phyloP scores from a whole-genome alignment of 202 grass and related monocot genomes.

The Miscanthus sacchariflorus region DNA sequence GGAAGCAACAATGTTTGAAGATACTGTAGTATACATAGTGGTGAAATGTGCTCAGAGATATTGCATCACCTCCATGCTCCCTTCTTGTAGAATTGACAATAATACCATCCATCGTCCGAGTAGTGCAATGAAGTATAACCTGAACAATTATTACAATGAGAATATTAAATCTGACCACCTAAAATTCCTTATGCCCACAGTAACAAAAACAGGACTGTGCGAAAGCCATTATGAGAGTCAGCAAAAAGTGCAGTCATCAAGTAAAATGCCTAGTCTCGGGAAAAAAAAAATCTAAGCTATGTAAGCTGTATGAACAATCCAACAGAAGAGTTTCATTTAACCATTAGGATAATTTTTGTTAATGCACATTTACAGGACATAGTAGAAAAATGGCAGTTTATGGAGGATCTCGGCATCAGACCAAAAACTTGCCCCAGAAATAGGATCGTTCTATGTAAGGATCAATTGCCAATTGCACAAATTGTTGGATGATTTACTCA shows the following conservation, averaged over 20 bases:
- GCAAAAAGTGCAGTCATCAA: slow-evolving; percentile 8
- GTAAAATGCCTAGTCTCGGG: slow-evolving; percentile 1
- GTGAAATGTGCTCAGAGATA: slow-evolving; percentile 26
- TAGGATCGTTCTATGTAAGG: slow-evolving; percentile 8
- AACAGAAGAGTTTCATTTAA: background rate
- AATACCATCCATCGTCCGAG: slow-evolving; percentile 70
- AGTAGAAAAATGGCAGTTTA: background rate
- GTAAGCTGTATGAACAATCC: background rate
- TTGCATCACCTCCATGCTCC: slow-evolving; percentile 76
- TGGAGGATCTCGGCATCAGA: background rate
- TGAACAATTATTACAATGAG: slow-evolving; percentile 39
- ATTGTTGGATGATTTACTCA: slow-evolving; percentile 6
- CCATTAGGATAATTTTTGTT: background rate
- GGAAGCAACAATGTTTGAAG: slow-evolving; percentile 2
- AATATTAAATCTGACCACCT: background rate
- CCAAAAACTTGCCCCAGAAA: background rate
- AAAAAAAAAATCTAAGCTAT: background rate
- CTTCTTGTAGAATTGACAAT: slow-evolving; percentile 83
- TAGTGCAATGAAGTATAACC: slow-evolving; percentile 93
- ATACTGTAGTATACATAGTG: background rate
- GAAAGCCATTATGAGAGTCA: slow-evolving; percentile 20
- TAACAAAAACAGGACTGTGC: background rate
- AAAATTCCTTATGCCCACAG: background rate
- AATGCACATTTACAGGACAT: slow-evolving; percentile 17
- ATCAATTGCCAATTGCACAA: slow-evolving; percentile 11